Percentiles rank a stretch among this genome's conserved stretches.
Conservation (phyloP, 805 yeast genomes). For the Jamesozyma lodderae region DNA sequence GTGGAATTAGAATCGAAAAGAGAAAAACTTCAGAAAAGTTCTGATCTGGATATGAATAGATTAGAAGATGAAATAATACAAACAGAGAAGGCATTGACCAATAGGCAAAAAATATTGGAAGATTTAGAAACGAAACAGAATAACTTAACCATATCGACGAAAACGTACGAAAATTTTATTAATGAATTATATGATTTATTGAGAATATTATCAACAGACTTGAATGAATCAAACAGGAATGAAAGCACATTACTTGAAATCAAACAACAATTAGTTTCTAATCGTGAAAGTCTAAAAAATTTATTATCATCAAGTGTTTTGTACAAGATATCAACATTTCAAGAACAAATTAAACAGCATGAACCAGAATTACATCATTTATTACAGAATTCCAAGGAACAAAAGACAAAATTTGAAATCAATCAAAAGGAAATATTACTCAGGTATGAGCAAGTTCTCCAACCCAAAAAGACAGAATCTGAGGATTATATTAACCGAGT, state of each 20-base stretch:
- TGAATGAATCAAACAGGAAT: constrained; percentile 33
- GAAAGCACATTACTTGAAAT: constrained; percentile 39
- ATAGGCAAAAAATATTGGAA: constrained; percentile 33
- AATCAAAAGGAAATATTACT: constrained; percentile 37
- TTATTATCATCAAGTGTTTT: constrained; percentile 34
- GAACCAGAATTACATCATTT: constrained; percentile 41
- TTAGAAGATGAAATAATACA: constrained; percentile 45
- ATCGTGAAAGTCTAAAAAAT: constrained; percentile 33
- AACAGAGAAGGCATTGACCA: constrained; percentile 35
- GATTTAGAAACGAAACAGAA: constrained; percentile 40
- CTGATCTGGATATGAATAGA: constrained; percentile 51
- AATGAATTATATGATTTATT: constrained; percentile 24
- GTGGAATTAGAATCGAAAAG: constrained; percentile 49
- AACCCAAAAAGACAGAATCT: constrained; percentile 41
- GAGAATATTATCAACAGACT: constrained; percentile 39
- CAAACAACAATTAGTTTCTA: constrained; percentile 38
- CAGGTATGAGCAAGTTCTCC: constrained; percentile 40
- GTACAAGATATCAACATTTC: constrained; percentile 33
- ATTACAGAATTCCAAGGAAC: constrained; percentile 35
- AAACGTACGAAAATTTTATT: constrained; percentile 40
- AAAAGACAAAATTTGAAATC: constrained; percentile 38
- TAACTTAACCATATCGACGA: constrained; percentile 45
- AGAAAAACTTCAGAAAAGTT: constrained; percentile 50
- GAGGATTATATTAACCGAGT: constrained; percentile 37
- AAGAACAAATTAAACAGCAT: constrained; percentile 42